These are phyloP conservation scores for Verticillium dahliae DNA, from an alignment of 2,329 filamentous ascomycete species.

Conservation along the genomic window DNA sequence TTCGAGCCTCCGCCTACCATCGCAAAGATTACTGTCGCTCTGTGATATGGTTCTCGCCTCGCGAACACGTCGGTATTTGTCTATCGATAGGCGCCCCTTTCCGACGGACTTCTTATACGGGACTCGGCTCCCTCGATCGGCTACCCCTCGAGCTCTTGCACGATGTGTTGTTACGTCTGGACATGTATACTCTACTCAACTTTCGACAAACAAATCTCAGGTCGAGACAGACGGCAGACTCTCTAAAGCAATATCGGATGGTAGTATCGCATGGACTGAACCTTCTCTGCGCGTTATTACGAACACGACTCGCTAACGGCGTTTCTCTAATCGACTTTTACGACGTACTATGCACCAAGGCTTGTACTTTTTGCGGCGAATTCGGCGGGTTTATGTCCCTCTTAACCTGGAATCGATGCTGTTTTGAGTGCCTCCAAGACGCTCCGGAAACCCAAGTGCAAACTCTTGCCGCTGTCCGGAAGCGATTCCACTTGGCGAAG, in stretches of 20 bases:
- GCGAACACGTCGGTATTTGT: slow-evolving; percentile 17
- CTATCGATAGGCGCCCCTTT: slow-evolving; percentile 21
- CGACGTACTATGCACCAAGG: slow-evolving; percentile 15
- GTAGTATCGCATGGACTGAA: slow-evolving; percentile 17
- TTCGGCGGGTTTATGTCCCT: slow-evolving; percentile 19
- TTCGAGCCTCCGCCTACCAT: slow-evolving; percentile 20
- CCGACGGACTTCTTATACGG: slow-evolving; percentile 10
- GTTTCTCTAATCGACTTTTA: slow-evolving; percentile 12
- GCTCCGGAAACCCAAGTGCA: slow-evolving; percentile 15
- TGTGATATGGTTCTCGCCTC: slow-evolving; percentile 23
- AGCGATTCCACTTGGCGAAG: slow-evolving; percentile 10
- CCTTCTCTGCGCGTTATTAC: slow-evolving; percentile 21
- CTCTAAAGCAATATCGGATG: slow-evolving; percentile 17
- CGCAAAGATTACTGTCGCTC: slow-evolving; percentile 18
- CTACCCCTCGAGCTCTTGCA: slow-evolving; percentile 24
- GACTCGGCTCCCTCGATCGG: slow-evolving; percentile 17
- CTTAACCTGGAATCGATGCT: slow-evolving; percentile 20
- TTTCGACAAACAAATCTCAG: slow-evolving; percentile 20
- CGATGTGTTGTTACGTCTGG: slow-evolving; percentile 18
- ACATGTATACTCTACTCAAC: slow-evolving; percentile 22
- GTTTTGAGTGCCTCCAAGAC: slow-evolving; percentile 17
- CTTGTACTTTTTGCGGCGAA: slow-evolving; percentile 17
- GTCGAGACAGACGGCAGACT: slow-evolving; percentile 15
- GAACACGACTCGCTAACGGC: slow-evolving; percentile 15
- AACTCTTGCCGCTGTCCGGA: slow-evolving; percentile 8